These are phyloP conservation scores for Setomelanomma holmii DNA, from an alignment of 2,329 filamentous ascomycete genomes.

Conservation along the genomic window DNA sequence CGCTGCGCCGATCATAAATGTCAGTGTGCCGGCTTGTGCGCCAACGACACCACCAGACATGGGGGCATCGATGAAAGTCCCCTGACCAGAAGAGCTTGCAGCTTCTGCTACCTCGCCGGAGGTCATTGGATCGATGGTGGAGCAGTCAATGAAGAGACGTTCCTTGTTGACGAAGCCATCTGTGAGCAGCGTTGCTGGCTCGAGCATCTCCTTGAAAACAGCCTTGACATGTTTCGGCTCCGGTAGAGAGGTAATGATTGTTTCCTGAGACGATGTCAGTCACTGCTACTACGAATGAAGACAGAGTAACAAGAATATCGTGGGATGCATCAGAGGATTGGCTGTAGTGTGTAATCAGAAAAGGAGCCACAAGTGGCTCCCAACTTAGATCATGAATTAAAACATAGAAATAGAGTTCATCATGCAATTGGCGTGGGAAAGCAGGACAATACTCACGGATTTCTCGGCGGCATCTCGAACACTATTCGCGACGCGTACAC, in stretches of 20 bases:
- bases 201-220: slow-evolving; percentile 80
- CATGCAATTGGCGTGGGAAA: slow-evolving; percentile 43
- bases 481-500: slow-evolving; percentile 63
- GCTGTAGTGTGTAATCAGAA: slow-evolving; percentile 72
- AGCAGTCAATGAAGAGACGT: slow-evolving; percentile 92
- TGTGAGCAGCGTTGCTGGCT: slow-evolving; percentile 60
- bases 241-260: slow-evolving; percentile 86
- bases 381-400: slow-evolving; percentile 78
- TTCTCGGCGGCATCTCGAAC: slow-evolving; percentile 70
- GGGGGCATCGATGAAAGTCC: slow-evolving; percentile 88
- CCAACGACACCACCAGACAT: slow-evolving; percentile 98
- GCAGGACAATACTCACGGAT: slow-evolving; percentile 61
- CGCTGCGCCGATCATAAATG: slow-evolving; percentile 90
- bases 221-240: slow-evolving; percentile 86
- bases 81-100: slow-evolving; percentile 71
- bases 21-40: slow-evolving; percentile 83
- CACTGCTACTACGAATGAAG: slow-evolving; percentile 7
- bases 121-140: slow-evolving; percentile 90
- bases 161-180: slow-evolving; percentile 59
- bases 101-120: slow-evolving; percentile 78
- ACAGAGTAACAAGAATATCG: slow-evolving; percentile 10
- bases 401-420: slow-evolving; percentile 54
- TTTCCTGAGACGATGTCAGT: slow-evolving; percentile 67
- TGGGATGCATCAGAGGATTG: slow-evolving; percentile 71
- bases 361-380: slow-evolving; percentile 63